Conservation (phyloP, 2,329 filamentous ascomycete genomes). For the Epichloe gansuensis region DNA sequence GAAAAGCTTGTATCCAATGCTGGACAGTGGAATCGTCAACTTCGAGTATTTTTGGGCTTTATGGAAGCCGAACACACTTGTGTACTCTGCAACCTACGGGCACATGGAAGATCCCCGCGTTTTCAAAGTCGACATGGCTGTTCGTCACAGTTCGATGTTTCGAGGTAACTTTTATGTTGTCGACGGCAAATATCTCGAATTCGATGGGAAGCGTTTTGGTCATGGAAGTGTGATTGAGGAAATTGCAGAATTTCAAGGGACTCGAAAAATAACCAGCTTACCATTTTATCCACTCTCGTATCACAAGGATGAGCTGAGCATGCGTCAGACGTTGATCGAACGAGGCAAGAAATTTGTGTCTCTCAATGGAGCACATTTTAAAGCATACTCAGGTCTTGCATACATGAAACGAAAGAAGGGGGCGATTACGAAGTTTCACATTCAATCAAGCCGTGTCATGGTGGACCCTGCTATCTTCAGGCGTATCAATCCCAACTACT, state of each 20-base stretch:
- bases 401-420: conserved; percentile 70
- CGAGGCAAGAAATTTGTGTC: conserved; percentile 75
- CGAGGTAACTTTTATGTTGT: conserved; percentile 65
- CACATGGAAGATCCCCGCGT: conserved; percentile 63
- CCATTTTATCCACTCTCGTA: conserved; percentile 67
- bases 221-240: conserved; percentile 58
- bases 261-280: conserved; percentile 69
- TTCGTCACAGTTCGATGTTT: conserved; percentile 55
- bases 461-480: conserved; percentile 72
- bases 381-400: conserved; percentile 69
- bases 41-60: conserved; percentile 83
- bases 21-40: conserved; percentile 72
- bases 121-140: conserved; percentile 68
- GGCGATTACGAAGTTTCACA: conserved; percentile 56
- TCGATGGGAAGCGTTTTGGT: conserved; percentile 76
- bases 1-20: conserved; percentile 64
- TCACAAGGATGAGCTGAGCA: conserved; percentile 55
- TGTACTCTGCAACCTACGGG: conserved; percentile 66
- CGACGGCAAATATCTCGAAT: conserved; percentile 72
- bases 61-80: conserved; percentile 76
- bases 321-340: conserved; percentile 57
- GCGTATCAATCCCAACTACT: conserved; percentile 76
- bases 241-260: conserved; percentile 64
- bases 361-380: conserved; percentile 74
- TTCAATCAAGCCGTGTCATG: conserved; percentile 81